These are phyloP conservation scores for Rhodotorula babjevae DNA, from an alignment of 768 basidiomycete genomes.

Conservation along the genomic window DNA sequence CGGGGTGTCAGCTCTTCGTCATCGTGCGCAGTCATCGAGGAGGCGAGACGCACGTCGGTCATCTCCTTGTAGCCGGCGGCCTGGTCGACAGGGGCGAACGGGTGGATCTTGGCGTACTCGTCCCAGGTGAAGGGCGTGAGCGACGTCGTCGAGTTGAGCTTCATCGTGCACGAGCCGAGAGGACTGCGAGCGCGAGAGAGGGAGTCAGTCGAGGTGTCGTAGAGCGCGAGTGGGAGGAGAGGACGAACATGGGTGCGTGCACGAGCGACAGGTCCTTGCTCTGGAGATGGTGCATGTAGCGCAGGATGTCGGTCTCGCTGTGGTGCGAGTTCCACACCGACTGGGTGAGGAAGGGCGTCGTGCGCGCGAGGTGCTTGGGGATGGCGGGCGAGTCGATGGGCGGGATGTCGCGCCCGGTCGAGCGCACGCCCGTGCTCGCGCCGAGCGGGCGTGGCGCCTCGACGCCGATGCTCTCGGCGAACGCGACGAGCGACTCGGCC, in stretches of 20 bases:
- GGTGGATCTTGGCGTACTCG: constrained; percentile 83
- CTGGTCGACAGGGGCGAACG: constrained; percentile 85
- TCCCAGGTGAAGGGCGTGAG: constrained; percentile 96
- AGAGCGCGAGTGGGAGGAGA: background rate
- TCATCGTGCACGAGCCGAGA: constrained; percentile 45
- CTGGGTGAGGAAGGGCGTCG: constrained; percentile 69
- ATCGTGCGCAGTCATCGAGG: too few relatives aligned
- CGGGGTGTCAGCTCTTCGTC: background rate
- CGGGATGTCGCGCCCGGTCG: constrained; percentile 48
- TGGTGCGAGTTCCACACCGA: constrained; percentile 94
- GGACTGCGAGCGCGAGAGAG: constrained; percentile 29
- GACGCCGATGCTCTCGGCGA: constrained; percentile 50
- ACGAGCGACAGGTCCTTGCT: constrained; percentile 91
- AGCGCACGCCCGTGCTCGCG: constrained; percentile 52
- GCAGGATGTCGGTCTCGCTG: constrained; percentile 97
- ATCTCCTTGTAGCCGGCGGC: constrained; percentile 78
- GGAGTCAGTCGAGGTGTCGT: background rate
- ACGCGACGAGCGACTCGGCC: constrained; percentile 43
- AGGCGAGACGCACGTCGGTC: constrained; percentile 52
- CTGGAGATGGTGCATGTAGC: constrained; percentile 84
- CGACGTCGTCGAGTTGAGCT: constrained; percentile 90
- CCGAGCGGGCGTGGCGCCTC: constrained; percentile 46
- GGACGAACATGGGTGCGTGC: constrained; percentile 74
- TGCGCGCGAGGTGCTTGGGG: constrained; percentile 55
- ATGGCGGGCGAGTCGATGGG: constrained; percentile 44